These are phyloP conservation scores for Vachellia collinsii DNA, from an alignment of 306 rosid genomes.

Conservation along the genomic window DNA sequence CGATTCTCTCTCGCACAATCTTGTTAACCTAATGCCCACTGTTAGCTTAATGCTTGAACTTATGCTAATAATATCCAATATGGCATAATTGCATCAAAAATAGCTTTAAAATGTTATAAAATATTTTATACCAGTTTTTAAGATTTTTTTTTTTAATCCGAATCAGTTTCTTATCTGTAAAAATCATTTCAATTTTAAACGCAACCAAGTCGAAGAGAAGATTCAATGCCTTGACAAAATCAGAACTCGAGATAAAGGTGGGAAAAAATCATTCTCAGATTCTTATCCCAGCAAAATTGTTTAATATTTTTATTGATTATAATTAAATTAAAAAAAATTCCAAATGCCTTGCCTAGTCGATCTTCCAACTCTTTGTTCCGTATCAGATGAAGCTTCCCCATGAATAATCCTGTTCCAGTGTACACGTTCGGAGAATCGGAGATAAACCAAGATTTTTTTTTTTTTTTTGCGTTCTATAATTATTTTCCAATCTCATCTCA, in stretches of 20 bases:
- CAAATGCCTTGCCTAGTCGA: not conserved
- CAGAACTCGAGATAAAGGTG: not conserved
- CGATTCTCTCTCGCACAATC: too few species aligned
- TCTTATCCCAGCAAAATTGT: not conserved
- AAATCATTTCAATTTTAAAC: not conserved
- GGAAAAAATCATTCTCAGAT: not conserved
- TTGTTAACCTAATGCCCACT: too few species aligned
- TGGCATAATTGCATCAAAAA: too few species aligned
- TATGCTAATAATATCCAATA: not conserved
- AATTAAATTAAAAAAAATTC: not conserved
- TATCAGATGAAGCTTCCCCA: constrained; percentile 2
- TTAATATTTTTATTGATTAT: not conserved
- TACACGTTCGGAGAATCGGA: not conserved
- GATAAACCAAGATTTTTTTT: not conserved
- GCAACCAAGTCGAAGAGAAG: not conserved
- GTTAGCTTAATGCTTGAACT: too few species aligned
- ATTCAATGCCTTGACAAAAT: not conserved
- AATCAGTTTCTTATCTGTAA: not conserved
- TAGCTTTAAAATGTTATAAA: not conserved
- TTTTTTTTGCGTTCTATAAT: not conserved
- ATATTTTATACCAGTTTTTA: not conserved
- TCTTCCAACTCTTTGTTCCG: not conserved
- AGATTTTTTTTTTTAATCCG: not conserved
- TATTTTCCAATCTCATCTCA: not conserved
- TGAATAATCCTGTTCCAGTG: not conserved